phyloP scores from a whole-genome alignment of 306 rosid species.

The Rosa chinensis region DNA sequence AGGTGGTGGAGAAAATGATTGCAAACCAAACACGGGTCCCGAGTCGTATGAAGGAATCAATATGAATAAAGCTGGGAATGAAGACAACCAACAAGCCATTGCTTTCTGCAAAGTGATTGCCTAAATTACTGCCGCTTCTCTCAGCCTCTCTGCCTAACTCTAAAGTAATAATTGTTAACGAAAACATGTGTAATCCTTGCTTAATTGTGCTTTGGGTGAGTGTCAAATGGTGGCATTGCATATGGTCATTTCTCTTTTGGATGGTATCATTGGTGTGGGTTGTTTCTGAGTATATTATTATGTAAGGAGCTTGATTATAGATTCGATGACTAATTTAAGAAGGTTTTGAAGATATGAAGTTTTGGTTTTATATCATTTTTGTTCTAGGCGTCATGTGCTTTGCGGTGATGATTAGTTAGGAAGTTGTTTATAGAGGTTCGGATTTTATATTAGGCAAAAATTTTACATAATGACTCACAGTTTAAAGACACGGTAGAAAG shows the following conservation, averaged over 20 bases:
- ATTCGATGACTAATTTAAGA: background rate
- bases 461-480: too few relatives aligned
- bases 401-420: background rate
- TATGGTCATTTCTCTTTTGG: background rate
- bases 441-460: too few relatives aligned
- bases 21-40: constrained; percentile 13
- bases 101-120: constrained; percentile 1
- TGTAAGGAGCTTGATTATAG: background rate
- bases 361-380: background rate
- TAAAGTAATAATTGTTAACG: background rate
- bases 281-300: background rate
- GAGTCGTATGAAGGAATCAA: constrained; percentile 6
- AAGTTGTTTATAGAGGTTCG: background rate
- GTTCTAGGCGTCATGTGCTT: background rate
- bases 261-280: background rate
- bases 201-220: background rate
- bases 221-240: background rate
- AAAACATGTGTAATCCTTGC: background rate
- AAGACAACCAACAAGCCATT: constrained; percentile 17
- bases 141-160: background rate
- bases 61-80: background rate
- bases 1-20: constrained; percentile 26
- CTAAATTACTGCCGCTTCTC: background rate
- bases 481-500: too few relatives aligned
- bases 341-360: background rate